These are phyloP conservation scores for Penicillium tannophilum DNA, from an alignment of 495 filamentous ascomycete species.

Conservation along the genomic window DNA sequence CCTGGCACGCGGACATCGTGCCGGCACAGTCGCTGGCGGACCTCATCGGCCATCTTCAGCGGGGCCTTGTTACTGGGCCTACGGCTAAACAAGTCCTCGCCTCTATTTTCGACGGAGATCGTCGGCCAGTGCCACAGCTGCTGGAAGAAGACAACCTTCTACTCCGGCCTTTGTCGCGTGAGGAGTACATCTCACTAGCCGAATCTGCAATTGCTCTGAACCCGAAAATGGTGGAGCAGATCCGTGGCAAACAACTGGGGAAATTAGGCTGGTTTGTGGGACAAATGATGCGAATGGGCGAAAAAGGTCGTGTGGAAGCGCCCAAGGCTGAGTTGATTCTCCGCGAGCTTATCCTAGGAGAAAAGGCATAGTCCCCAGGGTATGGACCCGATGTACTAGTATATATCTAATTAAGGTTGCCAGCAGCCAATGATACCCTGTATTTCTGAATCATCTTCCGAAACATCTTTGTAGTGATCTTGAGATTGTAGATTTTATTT, in stretches of 20 bases:
- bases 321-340: constrained; percentile 68
- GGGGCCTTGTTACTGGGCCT: constrained; percentile 69
- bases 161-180: constrained; percentile 57
- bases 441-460: not conserved
- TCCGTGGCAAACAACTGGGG: constrained; percentile 63
- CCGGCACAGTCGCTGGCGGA: constrained; percentile 62
- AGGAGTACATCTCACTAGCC: constrained; percentile 50
- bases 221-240: constrained; percentile 64
- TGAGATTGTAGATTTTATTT: not conserved
- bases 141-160: constrained; percentile 68
- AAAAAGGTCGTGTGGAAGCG: constrained; percentile 77
- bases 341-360: constrained; percentile 52
- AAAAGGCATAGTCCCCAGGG: constrained; percentile 10
- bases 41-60: constrained; percentile 65
- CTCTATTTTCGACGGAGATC: constrained; percentile 56
- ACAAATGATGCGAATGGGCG: constrained; percentile 80
- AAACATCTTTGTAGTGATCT: not conserved
- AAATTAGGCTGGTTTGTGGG: constrained; percentile 90
- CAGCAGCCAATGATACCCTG: not conserved
- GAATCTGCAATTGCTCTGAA: constrained; percentile 49
- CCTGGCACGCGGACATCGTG: constrained; percentile 59
- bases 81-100: constrained; percentile 75
- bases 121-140: constrained; percentile 56
- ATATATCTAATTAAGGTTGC: not conserved
- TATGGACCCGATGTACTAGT: constrained; percentile 16